Percentiles rank a stretch among this genome's conserved stretches.
Conservation (phyloP, 371 early-diverging fungal genomes). For the Mortierella sp. region DNA sequence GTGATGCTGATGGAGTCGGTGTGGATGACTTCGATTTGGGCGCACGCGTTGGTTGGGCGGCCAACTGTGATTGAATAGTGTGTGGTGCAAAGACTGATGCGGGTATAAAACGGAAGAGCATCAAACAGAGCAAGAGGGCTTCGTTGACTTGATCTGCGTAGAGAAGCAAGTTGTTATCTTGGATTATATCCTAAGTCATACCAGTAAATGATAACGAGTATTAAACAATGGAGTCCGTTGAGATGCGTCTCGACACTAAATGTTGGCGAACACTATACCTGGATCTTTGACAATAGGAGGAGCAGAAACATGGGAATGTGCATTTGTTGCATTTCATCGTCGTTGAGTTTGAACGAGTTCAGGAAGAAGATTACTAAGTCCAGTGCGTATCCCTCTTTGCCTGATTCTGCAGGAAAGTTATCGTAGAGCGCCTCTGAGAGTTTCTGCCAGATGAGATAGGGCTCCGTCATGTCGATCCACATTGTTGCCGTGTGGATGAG, state of each 20-base stretch:
- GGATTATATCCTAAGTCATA: conserved; percentile 26
- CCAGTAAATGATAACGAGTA: background rate
- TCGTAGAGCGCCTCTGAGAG: conserved; percentile 65
- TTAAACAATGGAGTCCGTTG: background rate
- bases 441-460: conserved; percentile 83
- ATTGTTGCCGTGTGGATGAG: conserved; percentile 84
- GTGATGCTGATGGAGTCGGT: conserved; percentile 20
- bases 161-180: conserved; percentile 30
- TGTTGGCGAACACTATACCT: conserved; percentile 44
- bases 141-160: conserved; percentile 36
- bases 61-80: conserved; percentile 18
- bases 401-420: conserved; percentile 56
- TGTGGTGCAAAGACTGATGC: conserved; percentile 51
- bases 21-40: conserved; percentile 49
- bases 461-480: conserved; percentile 90
- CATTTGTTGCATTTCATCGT: conserved; percentile 82
- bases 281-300: conserved; percentile 64
- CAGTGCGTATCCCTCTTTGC: conserved; percentile 59
- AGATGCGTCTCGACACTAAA: background rate
- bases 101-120: conserved; percentile 55
- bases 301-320: conserved; percentile 82
- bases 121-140: conserved; percentile 43
- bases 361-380: conserved; percentile 74
- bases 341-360: conserved; percentile 74
- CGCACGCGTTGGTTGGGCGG: conserved; percentile 33